A percentile compares a stretch with the other conserved stretches of the same genome.
Conservation (phyloP, 2,329 filamentous ascomycete species). For the Clarireedia homoeocarpa region DNA sequence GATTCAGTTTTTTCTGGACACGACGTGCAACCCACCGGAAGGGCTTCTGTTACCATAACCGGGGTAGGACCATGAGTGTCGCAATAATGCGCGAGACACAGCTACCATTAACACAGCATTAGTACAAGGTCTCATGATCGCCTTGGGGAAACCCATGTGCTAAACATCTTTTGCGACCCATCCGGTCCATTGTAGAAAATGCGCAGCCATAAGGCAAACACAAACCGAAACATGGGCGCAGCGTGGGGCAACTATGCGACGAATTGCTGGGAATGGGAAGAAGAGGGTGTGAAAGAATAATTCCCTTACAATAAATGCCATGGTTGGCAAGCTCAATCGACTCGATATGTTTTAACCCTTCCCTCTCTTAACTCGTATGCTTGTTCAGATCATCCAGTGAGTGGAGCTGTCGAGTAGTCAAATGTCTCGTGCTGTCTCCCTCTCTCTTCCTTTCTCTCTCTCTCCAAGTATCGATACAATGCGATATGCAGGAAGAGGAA, state of each 20-base stretch:
- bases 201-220: slow-evolving; percentile 1
- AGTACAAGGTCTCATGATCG: slow-evolving; percentile 12
- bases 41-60: slow-evolving; percentile 61
- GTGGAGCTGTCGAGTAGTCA: no score
- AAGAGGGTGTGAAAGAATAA: neutral
- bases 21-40: slow-evolving; percentile 51
- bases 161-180: neutral
- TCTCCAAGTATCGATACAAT: no score
- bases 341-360: no score
- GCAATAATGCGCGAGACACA: slow-evolving; percentile 64
- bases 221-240: neutral
- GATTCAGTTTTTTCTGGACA: slow-evolving; percentile 44
- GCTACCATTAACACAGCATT: slow-evolving; percentile 34
- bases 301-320: slow-evolving; percentile 29
- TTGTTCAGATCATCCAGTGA: no score
- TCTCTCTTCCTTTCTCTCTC: no score
- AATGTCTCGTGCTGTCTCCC: no score
- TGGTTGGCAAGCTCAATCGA: slow-evolving; percentile 14
- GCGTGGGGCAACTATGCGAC: no score
- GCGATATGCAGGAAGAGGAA: no score
- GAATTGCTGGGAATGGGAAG: no score
- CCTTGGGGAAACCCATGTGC: neutral
- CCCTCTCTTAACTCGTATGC: no score
- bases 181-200: neutral
- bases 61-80: slow-evolving; percentile 63